Evolutionary conservation across 2,329 filamentous ascomycete species (phyloP), one percentile per base, ranked within the genome.

Genomic region (Myriosclerotinia curreyana): DNA sequence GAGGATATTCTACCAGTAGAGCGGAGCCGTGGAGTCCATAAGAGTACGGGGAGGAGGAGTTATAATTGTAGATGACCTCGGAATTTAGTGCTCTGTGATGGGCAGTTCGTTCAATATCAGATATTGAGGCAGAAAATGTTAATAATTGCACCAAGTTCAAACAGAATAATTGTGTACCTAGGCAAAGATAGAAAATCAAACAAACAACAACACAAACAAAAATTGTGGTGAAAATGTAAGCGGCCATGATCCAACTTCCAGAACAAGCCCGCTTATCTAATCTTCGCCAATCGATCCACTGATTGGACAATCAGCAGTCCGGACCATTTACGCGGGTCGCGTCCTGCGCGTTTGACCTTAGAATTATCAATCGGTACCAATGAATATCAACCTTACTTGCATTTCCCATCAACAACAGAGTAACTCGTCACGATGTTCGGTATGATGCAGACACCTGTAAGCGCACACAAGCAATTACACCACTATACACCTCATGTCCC

Each of bases 401-500:
- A 48, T 48, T 48, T 8, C 2, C 2, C 14, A 38, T 25, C 42
- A 22, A 25, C 42, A 22, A 42, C 38, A 28, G 17, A 48, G 42
- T 28, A 59, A 14, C 31, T 22, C 8, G 12, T 42, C 31, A 51
- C 17, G 3, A 65, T 65, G 49, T 54, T 61, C 42, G 56, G 42
- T 55, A 62, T 62, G 59, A 22, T 65, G 17, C 59, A 52, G 25
- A 62, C 63, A 28, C 58, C 63, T 6, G 44, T 51, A 15, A 60
- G 50, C 12, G 25, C 36, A 44, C 44, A 62, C 9, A 65, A 65
- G 42, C 58, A 62, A 49, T 31, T 56, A n/a, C 49, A 25, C 9
- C 59, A 65, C 28, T 65, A 65, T 44, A 38, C 51, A 44, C 59
- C 59, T n/a, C 63, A 62, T 56, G 36, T 62, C n/a, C 59, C 63